Conservation (phyloP, 352 stramenopile genomes). For the Globisporangium emineosum region DNA sequence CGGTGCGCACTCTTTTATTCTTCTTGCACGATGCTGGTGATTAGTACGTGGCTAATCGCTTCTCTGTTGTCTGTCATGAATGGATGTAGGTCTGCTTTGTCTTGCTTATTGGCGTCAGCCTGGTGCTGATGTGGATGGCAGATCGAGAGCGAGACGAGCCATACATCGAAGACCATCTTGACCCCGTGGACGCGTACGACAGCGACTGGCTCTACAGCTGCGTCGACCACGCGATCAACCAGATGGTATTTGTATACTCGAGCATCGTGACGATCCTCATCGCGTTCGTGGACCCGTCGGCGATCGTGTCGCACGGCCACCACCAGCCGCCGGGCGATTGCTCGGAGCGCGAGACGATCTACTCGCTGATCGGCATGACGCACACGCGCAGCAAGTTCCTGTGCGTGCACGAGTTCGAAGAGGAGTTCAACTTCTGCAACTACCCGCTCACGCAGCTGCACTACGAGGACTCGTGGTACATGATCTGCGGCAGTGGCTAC, state of each 20-base stretch:
- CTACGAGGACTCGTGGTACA: slow-evolving; percentile 79
- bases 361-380: slow-evolving; percentile 53
- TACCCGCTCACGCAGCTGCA: slow-evolving; percentile 70
- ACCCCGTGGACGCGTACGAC: slow-evolving; percentile 70
- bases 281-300: slow-evolving; percentile 55
- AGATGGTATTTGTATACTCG: slow-evolving; percentile 77
- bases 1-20: slow-evolving; percentile 22
- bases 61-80: background rate
- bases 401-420: slow-evolving; percentile 77
- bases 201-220: slow-evolving; percentile 78
- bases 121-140: slow-evolving; percentile 67
- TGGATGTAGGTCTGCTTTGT: slow-evolving; percentile 43
- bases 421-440: slow-evolving; percentile 83
- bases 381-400: slow-evolving; percentile 65
- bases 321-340: slow-evolving; percentile 78
- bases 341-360: slow-evolving; percentile 50
- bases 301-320: slow-evolving; percentile 71
- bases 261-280: slow-evolving; percentile 55
- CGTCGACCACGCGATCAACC: slow-evolving; percentile 79
- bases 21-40: background rate
- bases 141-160: slow-evolving; percentile 62
- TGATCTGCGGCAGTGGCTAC: slow-evolving; percentile 80
- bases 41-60: too few relatives aligned
- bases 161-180: slow-evolving; percentile 47
- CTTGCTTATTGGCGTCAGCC: slow-evolving; percentile 42